Evolutionary conservation across 306 rosid species (phyloP).

Genomic region (Rosa lucieae): DNA sequence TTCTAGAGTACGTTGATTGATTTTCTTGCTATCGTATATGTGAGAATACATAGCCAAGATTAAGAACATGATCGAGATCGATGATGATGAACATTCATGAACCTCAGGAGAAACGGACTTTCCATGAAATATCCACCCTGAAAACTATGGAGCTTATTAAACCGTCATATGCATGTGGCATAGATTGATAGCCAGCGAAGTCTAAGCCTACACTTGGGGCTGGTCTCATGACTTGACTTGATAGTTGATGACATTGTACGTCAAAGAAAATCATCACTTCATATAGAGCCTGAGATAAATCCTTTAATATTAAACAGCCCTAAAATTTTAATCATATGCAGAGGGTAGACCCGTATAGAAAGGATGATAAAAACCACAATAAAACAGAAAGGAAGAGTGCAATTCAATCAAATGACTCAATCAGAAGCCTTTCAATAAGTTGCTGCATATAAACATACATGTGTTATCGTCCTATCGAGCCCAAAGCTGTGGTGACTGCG

Average conservation of each 20-base stretch:
- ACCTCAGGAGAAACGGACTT: not conserved
- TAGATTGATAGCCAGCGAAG: not conserved
- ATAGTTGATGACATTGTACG: slow-evolving; percentile 5
- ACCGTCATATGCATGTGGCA: slow-evolving; percentile 11
- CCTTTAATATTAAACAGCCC: not conserved
- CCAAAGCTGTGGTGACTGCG: slow-evolving; percentile 57
- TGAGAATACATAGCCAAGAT: not conserved
- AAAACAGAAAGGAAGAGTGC: slow-evolving; percentile 51
- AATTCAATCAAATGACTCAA: slow-evolving; percentile 38
- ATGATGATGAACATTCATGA: not conserved
- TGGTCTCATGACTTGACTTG: slow-evolving; percentile 9
- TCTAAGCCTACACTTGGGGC: slow-evolving; percentile 15
- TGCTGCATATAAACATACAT: slow-evolving; percentile 30
- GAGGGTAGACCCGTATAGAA: slow-evolving; percentile 22
- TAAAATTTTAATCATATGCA: not conserved
- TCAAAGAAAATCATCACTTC: not conserved
- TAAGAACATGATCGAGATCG: not conserved
- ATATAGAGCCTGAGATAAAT: not conserved
- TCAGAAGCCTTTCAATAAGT: not conserved
- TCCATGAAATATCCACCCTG: slow-evolving; percentile 8
- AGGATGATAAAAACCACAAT: slow-evolving; percentile 31
- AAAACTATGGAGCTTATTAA: not conserved
- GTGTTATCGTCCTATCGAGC: slow-evolving; percentile 48
- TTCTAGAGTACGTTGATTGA: too few species aligned
- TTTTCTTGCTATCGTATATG: too few species aligned